Percentiles rank a stretch among this genome's conserved stretches.
Evolutionary conservation across 1,139 yeast genomes (phyloP).

Genomic region (Debaryomyces sp.): DNA sequence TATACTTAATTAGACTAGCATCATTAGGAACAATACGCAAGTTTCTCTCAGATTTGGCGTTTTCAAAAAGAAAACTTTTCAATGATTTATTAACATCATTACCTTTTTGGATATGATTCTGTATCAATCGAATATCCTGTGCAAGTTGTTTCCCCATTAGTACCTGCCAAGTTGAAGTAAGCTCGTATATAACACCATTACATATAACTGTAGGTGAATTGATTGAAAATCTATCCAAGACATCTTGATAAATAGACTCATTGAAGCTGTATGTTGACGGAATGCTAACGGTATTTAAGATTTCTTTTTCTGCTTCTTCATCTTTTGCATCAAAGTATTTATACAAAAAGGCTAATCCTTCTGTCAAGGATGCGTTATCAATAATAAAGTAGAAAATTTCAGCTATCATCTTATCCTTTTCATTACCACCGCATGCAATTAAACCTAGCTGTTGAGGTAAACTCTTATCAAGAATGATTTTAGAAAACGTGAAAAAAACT

Average conservation of each 20-base stretch:
- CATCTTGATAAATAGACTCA: conserved; percentile 23
- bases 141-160: conserved; percentile 41
- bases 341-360: conserved; percentile 46
- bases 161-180: conserved; percentile 41
- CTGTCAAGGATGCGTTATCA: conserved; percentile 32
- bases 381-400: conserved; percentile 37
- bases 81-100: conserved; percentile 23
- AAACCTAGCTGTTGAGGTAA: conserved; percentile 84
- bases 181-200: conserved; percentile 67
- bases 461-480: conserved; percentile 55
- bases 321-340: conserved; percentile 33
- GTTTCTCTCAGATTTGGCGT: conserved; percentile 37
- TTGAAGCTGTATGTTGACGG: conserved; percentile 27
- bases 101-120: conserved; percentile 25
- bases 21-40: conserved; percentile 37
- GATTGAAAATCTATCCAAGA: conserved; percentile 40
- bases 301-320: conserved; percentile 26
- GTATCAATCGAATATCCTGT: conserved; percentile 38
- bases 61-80: conserved; percentile 34
- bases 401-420: conserved; percentile 32
- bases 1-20: conserved; percentile 37
- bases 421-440: conserved; percentile 55
- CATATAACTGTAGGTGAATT: conserved; percentile 57
- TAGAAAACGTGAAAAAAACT: conserved; percentile 50
- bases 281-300: conserved; percentile 25